Evolutionary conservation across 228 moss, liverwort and hornwort genomes (phyloP), one percentile per base, ranked within the genome.

Genomic region (Sphagnum fallax): DNA sequence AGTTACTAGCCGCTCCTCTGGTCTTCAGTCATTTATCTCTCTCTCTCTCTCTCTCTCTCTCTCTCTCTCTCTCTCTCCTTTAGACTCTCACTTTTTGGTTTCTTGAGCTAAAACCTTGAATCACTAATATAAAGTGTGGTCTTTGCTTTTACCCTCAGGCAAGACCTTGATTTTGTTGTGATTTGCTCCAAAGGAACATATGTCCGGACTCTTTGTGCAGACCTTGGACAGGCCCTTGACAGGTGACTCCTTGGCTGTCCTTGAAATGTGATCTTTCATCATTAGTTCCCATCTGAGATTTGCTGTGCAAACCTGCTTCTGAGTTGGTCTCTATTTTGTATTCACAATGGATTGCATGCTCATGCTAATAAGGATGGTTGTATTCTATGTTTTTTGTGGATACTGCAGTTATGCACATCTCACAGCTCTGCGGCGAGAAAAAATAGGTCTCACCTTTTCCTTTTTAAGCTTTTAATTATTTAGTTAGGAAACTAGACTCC

Each of bases 171-270:
- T 74, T 95, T 95, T 63, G 77, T 68, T 51, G 82, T 92, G 10
- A 78, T 82, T 16, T 92, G 92, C 75, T 95, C 92, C 5, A 95
- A 95, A 72, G 95, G 92, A 74, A 95, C 95, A 48, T 95, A 92
- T 52, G 80, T 95, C 13, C 85, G 95, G 57, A 88, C 95, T 4
- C 72, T 95, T 52, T 95, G 95, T 82, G 84, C 89, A 6, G 95
- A 92, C 78, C 83, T 95, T 48, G 90, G 80, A 50, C 72, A 57
- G 47, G 82, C 90, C 7, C 83, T 90, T 50, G 88, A 87, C 76
- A 85, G 94, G 94, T 92, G 68, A 32, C 32, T 66, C 55, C 65
- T 47, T 12, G 62, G 47, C 48, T 18, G 10, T 32, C 49, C 60
- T 16, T 61, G 6, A 61, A 12, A 5, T 61, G 8, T 14, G 5